Evolutionary conservation across 164 flowering plant genomes (phyloP), one percentile per base, ranked within the genome.

Genomic region (Amborella trichopoda): DNA sequence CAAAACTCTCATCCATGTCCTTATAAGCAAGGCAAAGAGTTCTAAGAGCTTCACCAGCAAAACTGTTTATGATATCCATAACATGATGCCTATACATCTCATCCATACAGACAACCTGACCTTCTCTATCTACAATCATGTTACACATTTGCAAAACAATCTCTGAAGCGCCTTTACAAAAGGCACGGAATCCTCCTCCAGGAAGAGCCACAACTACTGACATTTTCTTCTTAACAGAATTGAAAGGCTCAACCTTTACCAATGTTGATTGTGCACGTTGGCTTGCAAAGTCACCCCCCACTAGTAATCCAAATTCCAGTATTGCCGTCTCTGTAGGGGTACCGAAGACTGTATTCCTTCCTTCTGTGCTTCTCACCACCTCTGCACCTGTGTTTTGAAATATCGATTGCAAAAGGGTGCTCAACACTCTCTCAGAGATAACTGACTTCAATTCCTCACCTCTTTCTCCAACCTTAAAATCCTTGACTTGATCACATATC

Each of bases 151-250:
- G 40, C 44, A 68, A 14, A 21, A 84, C 54, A 40, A 84, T 81
- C 60, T 84, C 94, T n/a, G 89, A 78, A 62, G 89, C 94, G 27
- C 94, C 94, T 76, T 81, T 84, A 69, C 81, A 76, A 44, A 69
- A 76, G 23, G 80, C 94, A 49, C 77, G 70, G 10, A 21, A 19
- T 12, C 74, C 64, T 25, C 80, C 73, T 26, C 54, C 70, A 17
- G 81, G 76, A 39, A 63, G 64, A 22, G 73, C 54, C 5, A 79
- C 73, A 49, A 84, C 69, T n/a, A 75, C 82, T 25, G 86, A 78
- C 94, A 84, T 81, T 54, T 68, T 81, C 69, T 84, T 84, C 68
- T 46, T 71, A 13, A 59, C 69, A 11, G 95, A 84, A 59, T 77
- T 84, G 58, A 84, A 84, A 57, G 95, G 95, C 49, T 81, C 87